Evolutionary conservation across 2,329 filamentous ascomycete species (phyloP), one percentile per base, ranked within the genome.

Genomic region (Colletotrichum zoysiae): DNA sequence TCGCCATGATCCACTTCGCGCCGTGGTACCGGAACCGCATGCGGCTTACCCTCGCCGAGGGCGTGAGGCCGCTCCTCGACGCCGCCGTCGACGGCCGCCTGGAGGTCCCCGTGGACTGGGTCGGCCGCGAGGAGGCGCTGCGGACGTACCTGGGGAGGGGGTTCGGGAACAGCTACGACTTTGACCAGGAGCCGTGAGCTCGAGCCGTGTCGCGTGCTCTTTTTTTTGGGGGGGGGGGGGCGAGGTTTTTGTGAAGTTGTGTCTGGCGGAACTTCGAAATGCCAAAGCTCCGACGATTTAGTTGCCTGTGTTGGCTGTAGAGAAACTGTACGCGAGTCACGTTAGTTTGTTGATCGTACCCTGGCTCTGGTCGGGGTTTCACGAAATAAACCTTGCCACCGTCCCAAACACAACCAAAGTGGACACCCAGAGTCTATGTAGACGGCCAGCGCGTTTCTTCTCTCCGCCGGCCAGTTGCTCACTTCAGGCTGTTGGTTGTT

Each of bases 81-180:
- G 73, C 71, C 20, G 73, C 78, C 4, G 72, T 71, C 23, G 73
- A 77, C 3, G 79, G 77, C 59, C 73, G 77, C 68, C 82, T 79
- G 0, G 81, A 89, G 40, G 79, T 89, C 12, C 86, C 85, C 0
- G 86, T 86, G 0, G 81, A 86, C 40, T 91, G 85, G 82, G 77
- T 86, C 4, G 72, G 77, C 1, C 81, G 80, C 40, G 79, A 85
- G 44, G 79, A 85, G 55, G 82, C 84, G 2, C 67, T 84, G 65
- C 77, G 79, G 51, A 79, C 79, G 0, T 91, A 91, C 76, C 74
- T 91, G 74, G 83, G 88, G 58, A 78, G 88, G 66, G 86, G 83
- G 1, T 91, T 88, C 76, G 89, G 89, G 0, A 91, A 91, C 76
- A 87, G 85, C 26, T 91, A 91, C 79, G 85, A 91, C 76, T 91